phyloP scores from a whole-genome alignment of 2,329 filamentous ascomycete genomes.

The Pseudogymnoascus sp. region DNA sequence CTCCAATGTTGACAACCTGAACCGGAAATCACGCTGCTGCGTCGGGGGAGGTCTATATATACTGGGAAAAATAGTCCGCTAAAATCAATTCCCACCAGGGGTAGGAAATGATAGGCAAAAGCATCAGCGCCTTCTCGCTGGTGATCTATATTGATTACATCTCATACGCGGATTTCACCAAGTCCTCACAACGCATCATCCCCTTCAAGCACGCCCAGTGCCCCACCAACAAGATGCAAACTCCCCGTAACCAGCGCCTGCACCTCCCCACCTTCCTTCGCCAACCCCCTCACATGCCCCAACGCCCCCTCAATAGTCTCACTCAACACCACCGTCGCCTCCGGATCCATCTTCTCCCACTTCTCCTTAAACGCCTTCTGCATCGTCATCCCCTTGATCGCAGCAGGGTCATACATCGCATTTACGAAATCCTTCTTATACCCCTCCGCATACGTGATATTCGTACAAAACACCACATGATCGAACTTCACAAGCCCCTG shows the following conservation, averaged over 20 bases:
- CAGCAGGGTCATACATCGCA: constrained; percentile 8
- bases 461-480: constrained; percentile 74
- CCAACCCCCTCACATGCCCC: constrained; percentile 41
- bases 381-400: constrained; percentile 47
- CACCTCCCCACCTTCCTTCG: constrained; percentile 34
- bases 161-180: neutral
- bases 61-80: neutral
- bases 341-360: constrained; percentile 50
- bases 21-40: neutral
- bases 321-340: constrained; percentile 44
- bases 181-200: neutral
- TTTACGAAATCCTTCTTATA: constrained; percentile 46
- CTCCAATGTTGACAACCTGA: neutral
- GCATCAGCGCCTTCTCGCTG: neutral
- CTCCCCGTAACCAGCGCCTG: constrained; percentile 74
- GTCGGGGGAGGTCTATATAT: neutral
- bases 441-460: constrained; percentile 52
- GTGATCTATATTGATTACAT: neutral
- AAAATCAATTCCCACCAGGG: neutral
- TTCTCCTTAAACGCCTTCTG: constrained; percentile 58
- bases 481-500: constrained; percentile 45
- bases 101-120: neutral
- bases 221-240: constrained; percentile 72
- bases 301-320: constrained; percentile 64
- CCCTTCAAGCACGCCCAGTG: constrained; percentile 62